These are phyloP conservation scores for Diaporthe sp. DNA, from an alignment of 2,329 filamentous ascomycete genomes.

Conservation along the genomic window DNA sequence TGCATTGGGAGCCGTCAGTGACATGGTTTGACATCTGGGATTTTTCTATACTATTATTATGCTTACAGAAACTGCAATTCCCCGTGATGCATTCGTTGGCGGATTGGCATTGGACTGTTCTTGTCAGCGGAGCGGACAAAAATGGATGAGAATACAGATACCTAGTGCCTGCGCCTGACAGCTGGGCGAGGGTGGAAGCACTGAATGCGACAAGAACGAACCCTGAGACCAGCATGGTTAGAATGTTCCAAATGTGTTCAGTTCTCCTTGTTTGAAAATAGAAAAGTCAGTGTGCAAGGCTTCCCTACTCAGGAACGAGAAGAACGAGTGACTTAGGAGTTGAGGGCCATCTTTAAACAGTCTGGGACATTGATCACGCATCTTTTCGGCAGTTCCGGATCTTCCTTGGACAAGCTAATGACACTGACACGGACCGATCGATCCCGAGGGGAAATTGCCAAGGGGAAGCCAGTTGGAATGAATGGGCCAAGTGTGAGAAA, in stretches of 20 bases:
- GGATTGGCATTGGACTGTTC: background rate
- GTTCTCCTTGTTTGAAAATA: background rate
- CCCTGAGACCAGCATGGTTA: background rate
- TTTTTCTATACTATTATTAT: background rate
- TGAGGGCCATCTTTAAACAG: no score
- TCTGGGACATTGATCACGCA: no score
- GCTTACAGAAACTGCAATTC: background rate
- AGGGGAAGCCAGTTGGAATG: no score
- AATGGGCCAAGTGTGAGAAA: no score
- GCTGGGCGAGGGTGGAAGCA: background rate
- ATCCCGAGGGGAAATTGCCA: no score
- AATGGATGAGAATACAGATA: background rate
- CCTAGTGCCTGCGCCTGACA: background rate
- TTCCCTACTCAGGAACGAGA: background rate
- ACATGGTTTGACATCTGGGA: background rate
- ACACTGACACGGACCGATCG: no score
- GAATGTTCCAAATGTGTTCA: background rate
- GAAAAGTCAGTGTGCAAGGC: background rate
- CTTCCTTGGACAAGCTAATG: background rate
- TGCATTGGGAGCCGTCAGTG: background rate
- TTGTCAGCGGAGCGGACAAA: background rate
- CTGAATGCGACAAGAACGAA: background rate
- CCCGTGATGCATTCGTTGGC: background rate
- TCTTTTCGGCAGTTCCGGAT: no score
- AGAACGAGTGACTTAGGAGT: background rate